Base-by-base conservation (phyloP, 2,329 filamentous ascomycete genomes). In the Trichoderma cornu-damae region DNA sequence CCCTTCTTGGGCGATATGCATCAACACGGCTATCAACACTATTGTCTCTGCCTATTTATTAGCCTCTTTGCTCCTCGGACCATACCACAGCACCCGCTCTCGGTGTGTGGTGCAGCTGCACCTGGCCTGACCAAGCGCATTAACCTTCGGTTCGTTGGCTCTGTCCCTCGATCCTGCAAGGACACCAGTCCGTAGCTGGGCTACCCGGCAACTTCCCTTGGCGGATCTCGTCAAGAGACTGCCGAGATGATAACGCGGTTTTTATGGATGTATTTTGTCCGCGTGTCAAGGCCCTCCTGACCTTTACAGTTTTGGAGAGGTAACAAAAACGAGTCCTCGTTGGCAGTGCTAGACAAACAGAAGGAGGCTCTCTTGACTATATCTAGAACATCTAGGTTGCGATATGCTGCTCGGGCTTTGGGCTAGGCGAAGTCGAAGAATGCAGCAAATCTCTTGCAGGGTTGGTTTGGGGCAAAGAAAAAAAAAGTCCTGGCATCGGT, bases 211-310 rank as follows among this genome's bases (percentile, higher is more conserved):
- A 60, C 66, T 74, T 65, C 83, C 84, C 5, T 83, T 80, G 64
- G 37, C 32, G 35, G 35, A 20, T 60, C 61, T 57, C 63, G 63
- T 65, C 64, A 68, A 73, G 79, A 82, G 67, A 66, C 65, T 54
- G 57, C 61, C 63, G 77, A 81, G 82, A 85, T 68, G 81, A 82
- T 47, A 82, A 77, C 77, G 83, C 89, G 90, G 84, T 84, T 96
- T 96, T 96, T 96, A 80, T 79, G 81, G 90, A 95, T 86, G 90
- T 92, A 75, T 84, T 96, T 96, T 96, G 89, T 88, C 82, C 89
- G 89, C 81, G 85, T 79, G 77, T 68, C 69, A 75, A 77, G 73
- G 85, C 87, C 87, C 84, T 86, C 83, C 82, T 73, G 70, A 69
- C 65, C 55, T 65, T 54, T 64, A 66, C 67, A 32, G 61, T 64